Evolutionary conservation across 257 asterid species (phyloP).

Genomic region (Solanum sejunctum): DNA sequence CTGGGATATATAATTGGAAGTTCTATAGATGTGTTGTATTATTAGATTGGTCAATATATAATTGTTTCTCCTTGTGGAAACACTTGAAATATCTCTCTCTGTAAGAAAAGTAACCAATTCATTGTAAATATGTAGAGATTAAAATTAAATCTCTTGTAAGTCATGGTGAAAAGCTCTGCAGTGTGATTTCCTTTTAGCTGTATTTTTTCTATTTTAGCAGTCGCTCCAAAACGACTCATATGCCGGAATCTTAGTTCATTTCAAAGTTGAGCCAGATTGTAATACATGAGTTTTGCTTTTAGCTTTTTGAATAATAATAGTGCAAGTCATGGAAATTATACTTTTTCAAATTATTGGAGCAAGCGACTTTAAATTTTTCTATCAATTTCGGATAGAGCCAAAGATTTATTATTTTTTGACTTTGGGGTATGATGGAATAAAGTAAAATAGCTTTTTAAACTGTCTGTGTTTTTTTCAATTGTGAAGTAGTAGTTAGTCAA

Average conservation of each 20-base stretch:
- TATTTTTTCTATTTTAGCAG: neutral
- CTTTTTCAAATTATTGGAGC: neutral
- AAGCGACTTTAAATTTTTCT: neutral
- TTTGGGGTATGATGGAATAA: no score
- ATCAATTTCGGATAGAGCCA: no score
- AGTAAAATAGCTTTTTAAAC: no score
- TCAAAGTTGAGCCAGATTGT: neutral
- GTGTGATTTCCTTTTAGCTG: neutral
- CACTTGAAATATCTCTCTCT: neutral
- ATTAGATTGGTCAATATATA: neutral
- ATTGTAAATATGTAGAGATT: neutral
- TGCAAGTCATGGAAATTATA: neutral
- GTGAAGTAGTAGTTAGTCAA: no score
- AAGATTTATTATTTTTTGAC: no score
- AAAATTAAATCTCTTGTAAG: neutral
- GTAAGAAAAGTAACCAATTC: neutral
- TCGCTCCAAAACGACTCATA: neutral
- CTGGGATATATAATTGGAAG: neutral
- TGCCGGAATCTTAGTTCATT: neutral
- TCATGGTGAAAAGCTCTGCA: neutral
- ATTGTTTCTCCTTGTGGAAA: no score
- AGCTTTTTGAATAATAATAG: neutral
- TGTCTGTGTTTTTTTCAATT: no score
- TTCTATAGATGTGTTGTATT: slow-evolving; percentile 9
- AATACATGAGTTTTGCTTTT: neutral